Evolutionary conservation across 805 yeast species (phyloP).

Genomic region (Cyberlindnera mycetangii): DNA sequence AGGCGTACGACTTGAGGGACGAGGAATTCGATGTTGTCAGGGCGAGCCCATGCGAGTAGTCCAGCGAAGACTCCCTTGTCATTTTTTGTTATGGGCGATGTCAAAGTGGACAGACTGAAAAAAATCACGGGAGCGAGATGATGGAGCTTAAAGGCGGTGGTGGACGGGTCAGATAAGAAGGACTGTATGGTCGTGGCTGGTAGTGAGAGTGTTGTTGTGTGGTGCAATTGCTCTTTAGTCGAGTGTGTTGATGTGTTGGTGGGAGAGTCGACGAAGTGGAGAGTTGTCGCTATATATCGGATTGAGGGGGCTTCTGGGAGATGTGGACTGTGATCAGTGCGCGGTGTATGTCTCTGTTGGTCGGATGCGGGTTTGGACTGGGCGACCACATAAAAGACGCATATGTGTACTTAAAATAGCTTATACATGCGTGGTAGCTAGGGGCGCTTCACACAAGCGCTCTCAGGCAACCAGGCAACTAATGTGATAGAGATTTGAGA

Average conservation of each 20-base stretch:
- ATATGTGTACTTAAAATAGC: neutral
- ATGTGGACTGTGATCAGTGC: neutral
- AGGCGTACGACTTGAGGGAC: conserved; percentile 22
- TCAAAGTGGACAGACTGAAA: no score
- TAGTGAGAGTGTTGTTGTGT: neutral
- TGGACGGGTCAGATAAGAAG: no score
- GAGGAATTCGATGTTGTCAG: conserved; percentile 24
- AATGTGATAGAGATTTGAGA: no score
- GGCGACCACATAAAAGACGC: neutral
- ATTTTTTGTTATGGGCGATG: neutral
- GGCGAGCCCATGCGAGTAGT: conserved; percentile 10
- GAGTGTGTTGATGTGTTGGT: neutral
- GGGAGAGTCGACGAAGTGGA: neutral
- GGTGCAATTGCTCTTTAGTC: neutral
- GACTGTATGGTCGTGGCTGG: no score
- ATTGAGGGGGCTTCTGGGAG: neutral
- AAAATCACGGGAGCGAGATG: no score
- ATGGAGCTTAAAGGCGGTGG: no score
- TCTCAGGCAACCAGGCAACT: neutral
- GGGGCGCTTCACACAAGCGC: no score
- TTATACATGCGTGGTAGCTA: neutral
- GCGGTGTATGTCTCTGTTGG: no score
- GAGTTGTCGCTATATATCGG: neutral
- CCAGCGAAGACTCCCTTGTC: conserved; percentile 10
- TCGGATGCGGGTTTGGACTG: neutral